These are phyloP conservation scores for Elsinoe fawcettii DNA, from an alignment of 2,329 filamentous ascomycete species.

Conservation along the genomic window DNA sequence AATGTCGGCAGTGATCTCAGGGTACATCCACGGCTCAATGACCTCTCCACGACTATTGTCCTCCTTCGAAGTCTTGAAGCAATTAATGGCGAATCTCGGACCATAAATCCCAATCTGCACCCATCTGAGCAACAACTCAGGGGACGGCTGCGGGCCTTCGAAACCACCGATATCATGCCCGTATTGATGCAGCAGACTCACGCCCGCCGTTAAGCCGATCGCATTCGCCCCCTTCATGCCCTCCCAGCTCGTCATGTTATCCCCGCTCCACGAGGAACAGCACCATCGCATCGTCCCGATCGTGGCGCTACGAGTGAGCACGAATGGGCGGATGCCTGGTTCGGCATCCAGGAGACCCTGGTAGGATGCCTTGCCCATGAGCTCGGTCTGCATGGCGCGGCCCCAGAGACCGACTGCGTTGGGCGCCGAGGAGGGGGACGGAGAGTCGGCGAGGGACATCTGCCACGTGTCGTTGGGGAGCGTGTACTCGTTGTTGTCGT, in stretches of 20 bases:
- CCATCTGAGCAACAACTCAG: conserved; percentile 65
- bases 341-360: conserved; percentile 55
- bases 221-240: conserved; percentile 66
- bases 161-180: conserved; percentile 71
- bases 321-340: conserved; percentile 56
- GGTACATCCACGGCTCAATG: conserved; percentile 73
- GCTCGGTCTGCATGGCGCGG: conserved; percentile 59
- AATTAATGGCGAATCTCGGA: conserved; percentile 67
- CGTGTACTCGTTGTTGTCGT: conserved; percentile 71
- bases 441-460: conserved; percentile 45
- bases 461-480: conserved; percentile 59
- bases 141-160: conserved; percentile 62
- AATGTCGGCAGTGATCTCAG: conserved; percentile 55
- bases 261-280: conserved; percentile 65
- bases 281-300: conserved; percentile 63
- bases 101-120: conserved; percentile 64
- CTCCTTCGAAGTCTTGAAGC: conserved; percentile 61
- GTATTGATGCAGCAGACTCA: conserved; percentile 56
- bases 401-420: conserved; percentile 58
- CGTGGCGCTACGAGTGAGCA: conserved; percentile 63
- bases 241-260: conserved; percentile 67
- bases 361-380: conserved; percentile 63
- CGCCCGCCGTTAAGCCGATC: conserved; percentile 58
- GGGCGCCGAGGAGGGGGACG: neutral
- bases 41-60: conserved; percentile 63